Evolutionary conservation across 768 basidiomycete species (phyloP).

Genomic region (Mycena polygramma): DNA sequence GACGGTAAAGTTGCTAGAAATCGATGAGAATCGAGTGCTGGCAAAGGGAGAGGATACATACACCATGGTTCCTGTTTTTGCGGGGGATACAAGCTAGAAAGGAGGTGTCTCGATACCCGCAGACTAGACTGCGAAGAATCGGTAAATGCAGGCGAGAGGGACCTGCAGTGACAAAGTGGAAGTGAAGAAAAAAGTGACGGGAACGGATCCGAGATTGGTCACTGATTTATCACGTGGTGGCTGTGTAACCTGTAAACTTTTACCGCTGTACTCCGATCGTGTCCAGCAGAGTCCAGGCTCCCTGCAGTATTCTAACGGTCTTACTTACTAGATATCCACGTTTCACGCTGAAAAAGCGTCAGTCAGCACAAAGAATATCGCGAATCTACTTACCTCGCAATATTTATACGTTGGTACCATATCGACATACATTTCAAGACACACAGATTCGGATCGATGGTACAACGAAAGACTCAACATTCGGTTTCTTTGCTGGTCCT

Average conservation of each 20-base stretch:
- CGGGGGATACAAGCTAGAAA: conserved; percentile 46
- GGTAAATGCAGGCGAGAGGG: conserved; percentile 2
- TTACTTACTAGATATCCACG: conserved; percentile 1
- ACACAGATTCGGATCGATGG: conserved; percentile 12
- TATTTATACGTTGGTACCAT: conserved; percentile 16
- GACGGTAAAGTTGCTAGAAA: conserved; percentile 87
- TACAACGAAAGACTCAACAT: conserved; percentile 25
- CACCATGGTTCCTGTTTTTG: conserved; percentile 80
- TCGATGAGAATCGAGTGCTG: conserved; percentile 48
- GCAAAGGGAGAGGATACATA: conserved; percentile 50
- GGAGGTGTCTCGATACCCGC: conserved; percentile 24
- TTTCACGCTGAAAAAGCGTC: conserved; percentile 7
- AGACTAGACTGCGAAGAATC: conserved; percentile 27
- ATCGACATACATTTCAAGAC: conserved; percentile 25
- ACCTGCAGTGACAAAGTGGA: conserved; percentile 14
- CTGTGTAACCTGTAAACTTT: background rate
- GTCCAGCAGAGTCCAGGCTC: background rate
- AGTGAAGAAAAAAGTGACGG: conserved; percentile 30
- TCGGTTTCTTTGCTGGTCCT: background rate
- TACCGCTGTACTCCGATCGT: background rate
- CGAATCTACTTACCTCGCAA: conserved; percentile 8
- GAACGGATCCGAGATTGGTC: conserved; percentile 18
- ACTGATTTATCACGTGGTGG: conserved; percentile 1
- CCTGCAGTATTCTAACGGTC: background rate
- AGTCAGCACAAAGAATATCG: background rate